A percentile compares a stretch with the other conserved stretches of the same genome.
phyloP scores from a whole-genome alignment of 1,284 basidiomycete species.

The Naganishia liquefaciens region DNA sequence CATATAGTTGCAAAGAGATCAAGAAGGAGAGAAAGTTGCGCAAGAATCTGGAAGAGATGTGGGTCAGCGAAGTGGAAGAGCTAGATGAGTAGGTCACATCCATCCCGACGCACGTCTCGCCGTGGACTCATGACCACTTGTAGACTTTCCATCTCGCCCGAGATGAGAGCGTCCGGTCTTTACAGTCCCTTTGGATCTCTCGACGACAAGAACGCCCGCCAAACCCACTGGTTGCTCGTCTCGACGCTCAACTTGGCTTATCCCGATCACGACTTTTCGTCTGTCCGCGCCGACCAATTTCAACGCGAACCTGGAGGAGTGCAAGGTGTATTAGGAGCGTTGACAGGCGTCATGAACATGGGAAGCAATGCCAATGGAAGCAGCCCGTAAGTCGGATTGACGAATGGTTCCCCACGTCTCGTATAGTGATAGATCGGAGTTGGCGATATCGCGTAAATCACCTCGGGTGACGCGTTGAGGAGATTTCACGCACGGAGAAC shows the following conservation, averaged over 20 bases:
- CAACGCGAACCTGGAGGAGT: slow-evolving; percentile 73
- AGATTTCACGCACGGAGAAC: slow-evolving; percentile 12
- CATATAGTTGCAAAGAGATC: slow-evolving; percentile 97
- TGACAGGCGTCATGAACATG: slow-evolving; percentile 31
- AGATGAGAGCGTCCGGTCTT: slow-evolving; percentile 52
- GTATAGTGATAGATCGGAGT: slow-evolving; percentile 1
- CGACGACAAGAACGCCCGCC: slow-evolving; percentile 52
- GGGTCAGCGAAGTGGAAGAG: slow-evolving; percentile 47
- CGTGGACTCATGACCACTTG: neutral
- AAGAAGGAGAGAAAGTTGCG: slow-evolving; percentile 96
- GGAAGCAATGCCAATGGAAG: slow-evolving; percentile 31
- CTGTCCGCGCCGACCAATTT: slow-evolving; percentile 88
- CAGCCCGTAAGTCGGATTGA: slow-evolving; percentile 31
- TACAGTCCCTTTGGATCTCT: slow-evolving; percentile 53
- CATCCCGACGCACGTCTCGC: too few relatives aligned
- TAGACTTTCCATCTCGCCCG: slow-evolving; percentile 47
- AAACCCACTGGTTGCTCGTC: slow-evolving; percentile 71
- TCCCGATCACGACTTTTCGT: slow-evolving; percentile 95
- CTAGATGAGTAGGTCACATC: slow-evolving; percentile 47
- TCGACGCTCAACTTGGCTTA: slow-evolving; percentile 96
- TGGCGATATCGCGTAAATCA: slow-evolving; percentile 6
- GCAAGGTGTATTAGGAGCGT: slow-evolving; percentile 24
- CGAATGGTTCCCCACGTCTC: neutral
- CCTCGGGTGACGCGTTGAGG: slow-evolving; percentile 23
- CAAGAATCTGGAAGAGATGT: slow-evolving; percentile 75